Evolutionary conservation across 225 moss, liverwort and hornwort genomes (phyloP), one percentile per base, ranked within the genome.

Genomic region (Ulota crispa): DNA sequence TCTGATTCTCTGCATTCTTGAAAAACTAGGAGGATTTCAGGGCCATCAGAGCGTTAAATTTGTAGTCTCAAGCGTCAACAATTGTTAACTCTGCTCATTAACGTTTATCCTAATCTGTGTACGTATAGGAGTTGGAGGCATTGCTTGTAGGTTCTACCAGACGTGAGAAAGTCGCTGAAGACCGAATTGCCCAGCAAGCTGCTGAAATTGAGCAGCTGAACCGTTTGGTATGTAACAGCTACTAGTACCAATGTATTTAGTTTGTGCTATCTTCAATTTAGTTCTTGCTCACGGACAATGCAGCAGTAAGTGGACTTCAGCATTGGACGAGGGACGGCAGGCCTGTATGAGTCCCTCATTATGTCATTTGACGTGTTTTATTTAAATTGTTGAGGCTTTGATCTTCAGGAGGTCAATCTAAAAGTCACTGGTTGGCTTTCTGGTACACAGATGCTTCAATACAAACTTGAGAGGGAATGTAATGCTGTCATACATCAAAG

Each of bases 391-490:
- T 73, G 37, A 9, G 14, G 45, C 30, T 39, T 54, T 50, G 13
- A 56, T n/a, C 57, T 32, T 50, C 60, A 50, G 9, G 27, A 63
- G 28, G 16, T 39, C 9, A 30, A n/a, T 39, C 11, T 63, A 13
- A 5, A 23, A 39, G 64, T 54, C 15, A 2, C 62, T 34, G 16
- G 50, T 39, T 77, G 12, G 2, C 27, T 82, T 19, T 26, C 3
- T 78, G 76, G 23, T 8, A 64, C 67, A 42, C 92, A 95, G 95
- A 86, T 95, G 39, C 85, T 92, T 75, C 96, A 96, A 70, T 96
- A 94, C 82, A 96, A 94, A 86, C 87, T 92, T 66, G 94, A 96
- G 88, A 88, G 96, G 27, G 96, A 96, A 68, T 96, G 91, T 27
- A 96, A 96, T 85, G 85, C 90, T 14, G 86, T 96, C 11, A 75